A percentile compares a stretch with the other conserved stretches of the same genome.
Evolutionary conservation across 2,329 filamentous ascomycete species (phyloP).

Genomic region (Fusarium marasasianum): DNA sequence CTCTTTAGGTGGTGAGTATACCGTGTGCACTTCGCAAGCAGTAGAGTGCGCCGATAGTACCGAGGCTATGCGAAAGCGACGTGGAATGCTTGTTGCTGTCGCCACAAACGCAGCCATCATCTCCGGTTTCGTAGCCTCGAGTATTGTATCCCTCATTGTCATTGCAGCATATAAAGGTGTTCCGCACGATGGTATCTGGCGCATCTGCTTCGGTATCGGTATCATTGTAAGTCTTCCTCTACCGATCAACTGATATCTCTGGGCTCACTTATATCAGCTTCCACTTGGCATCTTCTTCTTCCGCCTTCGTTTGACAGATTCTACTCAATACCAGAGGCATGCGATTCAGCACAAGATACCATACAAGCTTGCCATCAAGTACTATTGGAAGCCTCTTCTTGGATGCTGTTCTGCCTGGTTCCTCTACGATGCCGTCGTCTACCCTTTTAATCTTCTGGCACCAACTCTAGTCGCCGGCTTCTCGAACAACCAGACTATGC

Average conservation of each 20-base stretch:
- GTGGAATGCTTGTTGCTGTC: not conserved
- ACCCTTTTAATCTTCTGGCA: not conserved
- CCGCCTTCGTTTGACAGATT: not conserved
- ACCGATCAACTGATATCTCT: accelerated
- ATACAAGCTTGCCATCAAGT: not conserved
- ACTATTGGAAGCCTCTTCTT: not conserved
- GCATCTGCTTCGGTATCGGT: not conserved
- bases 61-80: not conserved
- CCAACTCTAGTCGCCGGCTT: not conserved
- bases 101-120: not conserved
- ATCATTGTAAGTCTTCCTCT: not conserved
- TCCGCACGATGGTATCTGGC: not conserved
- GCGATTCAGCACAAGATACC: not conserved
- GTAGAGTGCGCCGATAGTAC: not conserved
- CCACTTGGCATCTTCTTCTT: not conserved
- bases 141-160: not conserved
- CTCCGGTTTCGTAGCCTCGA: not conserved
- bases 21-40: not conserved
- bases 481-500: not conserved
- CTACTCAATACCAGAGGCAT: not conserved
- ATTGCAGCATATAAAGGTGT: not conserved
- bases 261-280: not conserved
- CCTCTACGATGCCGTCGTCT: not conserved
- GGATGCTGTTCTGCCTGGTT: not conserved
- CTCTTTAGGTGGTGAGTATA: not conserved